Percentiles rank a stretch among this genome's conserved stretches.
These are phyloP conservation scores for Cladosporium sp. DNA, from an alignment of 2,329 filamentous ascomycete genomes.

Conservation along the genomic window DNA sequence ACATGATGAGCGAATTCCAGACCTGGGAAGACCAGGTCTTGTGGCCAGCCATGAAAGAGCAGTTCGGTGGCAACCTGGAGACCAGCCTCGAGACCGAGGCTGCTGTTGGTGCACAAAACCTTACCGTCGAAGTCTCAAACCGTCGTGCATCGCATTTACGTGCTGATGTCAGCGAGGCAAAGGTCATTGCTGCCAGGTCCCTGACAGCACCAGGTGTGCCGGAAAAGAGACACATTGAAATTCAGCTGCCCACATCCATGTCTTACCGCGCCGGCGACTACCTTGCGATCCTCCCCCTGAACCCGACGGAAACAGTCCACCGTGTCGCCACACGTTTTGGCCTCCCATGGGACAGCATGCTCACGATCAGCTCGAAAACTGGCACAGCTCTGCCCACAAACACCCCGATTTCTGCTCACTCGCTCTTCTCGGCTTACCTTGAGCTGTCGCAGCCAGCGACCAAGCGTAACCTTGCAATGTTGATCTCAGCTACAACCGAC, in stretches of 20 bases:
- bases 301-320: conserved; percentile 58
- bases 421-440: conserved; percentile 66
- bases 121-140: conserved; percentile 50
- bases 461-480: conserved; percentile 53
- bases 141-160: conserved; percentile 55
- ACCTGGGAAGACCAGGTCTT: conserved; percentile 60
- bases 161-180: conserved; percentile 60
- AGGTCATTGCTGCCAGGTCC: conserved; percentile 51
- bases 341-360: conserved; percentile 62
- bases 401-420: conserved; percentile 56
- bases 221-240: conserved; percentile 53
- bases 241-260: conserved; percentile 44
- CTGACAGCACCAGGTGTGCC: conserved; percentile 51
- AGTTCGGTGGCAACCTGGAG: conserved; percentile 26
- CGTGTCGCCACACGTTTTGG: conserved; percentile 62
- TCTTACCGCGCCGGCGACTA: conserved; percentile 73
- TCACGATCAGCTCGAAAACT: conserved; percentile 45
- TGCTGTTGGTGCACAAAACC: conserved; percentile 31
- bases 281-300: conserved; percentile 67
- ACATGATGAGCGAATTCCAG: conserved; percentile 67
- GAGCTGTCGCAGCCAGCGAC: conserved; percentile 71
- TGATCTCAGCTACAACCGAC: conserved; percentile 49
- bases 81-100: conserved; percentile 14
- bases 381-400: conserved; percentile 64
- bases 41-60: conserved; percentile 48